phyloP scores from a whole-genome alignment of 2,329 filamentous ascomycete species.

The Aureobasidium sp. region DNA sequence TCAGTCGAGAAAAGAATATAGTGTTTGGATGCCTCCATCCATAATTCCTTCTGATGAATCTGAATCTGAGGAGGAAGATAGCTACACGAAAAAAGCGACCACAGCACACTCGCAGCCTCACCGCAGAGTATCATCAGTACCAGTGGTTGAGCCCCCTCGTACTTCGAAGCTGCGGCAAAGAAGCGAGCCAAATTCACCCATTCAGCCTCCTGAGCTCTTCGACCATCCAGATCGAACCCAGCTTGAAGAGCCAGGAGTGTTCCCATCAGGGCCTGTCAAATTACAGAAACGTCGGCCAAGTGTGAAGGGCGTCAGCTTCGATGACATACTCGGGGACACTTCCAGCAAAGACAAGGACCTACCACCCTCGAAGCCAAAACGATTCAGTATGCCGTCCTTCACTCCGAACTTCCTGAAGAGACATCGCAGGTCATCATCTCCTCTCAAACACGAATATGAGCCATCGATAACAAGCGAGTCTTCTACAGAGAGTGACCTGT shows the following conservation, averaged over 20 bases:
- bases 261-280: slow-evolving; percentile 27
- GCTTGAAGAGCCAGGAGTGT: slow-evolving; percentile 10
- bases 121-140: slow-evolving; percentile 40
- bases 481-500: slow-evolving; percentile 48
- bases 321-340: neutral
- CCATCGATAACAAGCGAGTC: slow-evolving; percentile 66
- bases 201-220: slow-evolving; percentile 16
- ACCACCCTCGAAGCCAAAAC: slow-evolving; percentile 13
- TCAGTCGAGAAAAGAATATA: slow-evolving; percentile 32
- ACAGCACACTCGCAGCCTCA: slow-evolving; percentile 31
- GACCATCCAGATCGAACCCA: neutral
- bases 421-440: slow-evolving; percentile 74
- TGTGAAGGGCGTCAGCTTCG: slow-evolving; percentile 14
- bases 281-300: slow-evolving; percentile 23
- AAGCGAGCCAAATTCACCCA: slow-evolving; percentile 30
- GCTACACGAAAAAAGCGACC: slow-evolving; percentile 16
- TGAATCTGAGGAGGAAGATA: slow-evolving; percentile 23
- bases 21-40: slow-evolving; percentile 41
- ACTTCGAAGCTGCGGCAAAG: slow-evolving; percentile 37
- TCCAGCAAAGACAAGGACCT: slow-evolving; percentile 13
- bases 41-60: slow-evolving; percentile 26
- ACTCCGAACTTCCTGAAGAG: slow-evolving; percentile 31
- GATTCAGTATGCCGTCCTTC: slow-evolving; percentile 22
- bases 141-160: slow-evolving; percentile 36
- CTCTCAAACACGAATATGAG: slow-evolving; percentile 92